Base-by-base conservation (phyloP, 345 rosid genomes). In the Leavenworthia alabamica region DNA sequence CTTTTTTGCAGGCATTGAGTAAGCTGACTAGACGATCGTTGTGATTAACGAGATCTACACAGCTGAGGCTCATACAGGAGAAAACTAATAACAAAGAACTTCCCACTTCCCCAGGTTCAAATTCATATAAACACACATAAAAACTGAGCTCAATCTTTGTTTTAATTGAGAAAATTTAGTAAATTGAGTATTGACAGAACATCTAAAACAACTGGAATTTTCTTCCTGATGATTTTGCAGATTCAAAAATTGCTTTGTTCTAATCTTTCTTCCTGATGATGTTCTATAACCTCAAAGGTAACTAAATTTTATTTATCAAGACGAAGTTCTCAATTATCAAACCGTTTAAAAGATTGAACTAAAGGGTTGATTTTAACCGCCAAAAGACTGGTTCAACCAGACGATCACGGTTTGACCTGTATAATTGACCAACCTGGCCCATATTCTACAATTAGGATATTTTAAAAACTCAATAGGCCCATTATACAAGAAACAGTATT, bases 1-100 rank as follows among this genome's bases (percentile, higher is more conserved):
- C 20, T 37, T 45, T 76, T 31, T 76, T 49, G 78, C 81, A 76
- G 43, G 59, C 53, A 33, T 72, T 75, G 56, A 85, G 88, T 42
- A 86, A 74, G 13, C 54, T 62, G 56, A 76, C 74, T 22, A 88
- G 65, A 63, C 82, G 87, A 9, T 66, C 52, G 41, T 69, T 67
- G 64, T 56, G 78, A 54, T 57, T 65, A 74, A 69, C 36, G 52
- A 78, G 55, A 70, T 62, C 72, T 48, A 75, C 72, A 68, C 73
- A 41, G 35, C 32, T 33, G 70, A 71, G 52, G 76, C 68, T 76
- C 90, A 86, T 86, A 46, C 54, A 64, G 79, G 56, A 72, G 50
- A 13, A 14, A 52, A 68, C 8, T 52, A 12, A 4, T 43, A 61
- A 28, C 39, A 59, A 42, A 40, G 46, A 41, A 16, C 46, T 29